These are phyloP conservation scores for Linum tenue DNA, from an alignment of 345 rosid genomes.

Conservation along the genomic window DNA sequence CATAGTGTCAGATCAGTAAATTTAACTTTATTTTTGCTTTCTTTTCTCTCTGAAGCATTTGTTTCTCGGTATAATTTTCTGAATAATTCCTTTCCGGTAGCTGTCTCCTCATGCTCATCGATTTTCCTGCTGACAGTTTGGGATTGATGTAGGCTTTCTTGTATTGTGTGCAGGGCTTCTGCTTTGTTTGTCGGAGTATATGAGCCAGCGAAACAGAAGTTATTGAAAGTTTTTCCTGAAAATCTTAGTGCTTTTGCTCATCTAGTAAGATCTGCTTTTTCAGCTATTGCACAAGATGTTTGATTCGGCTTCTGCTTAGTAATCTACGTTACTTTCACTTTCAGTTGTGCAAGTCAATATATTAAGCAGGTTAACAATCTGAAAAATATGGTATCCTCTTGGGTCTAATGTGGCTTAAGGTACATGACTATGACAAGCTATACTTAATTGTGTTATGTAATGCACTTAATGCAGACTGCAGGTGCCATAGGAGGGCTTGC, in stretches of 20 bases:
- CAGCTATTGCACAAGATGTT: not conserved
- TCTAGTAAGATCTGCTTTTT: constrained; percentile 37
- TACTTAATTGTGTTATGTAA: not conserved
- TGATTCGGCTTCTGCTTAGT: constrained; percentile 3
- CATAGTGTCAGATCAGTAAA: not conserved
- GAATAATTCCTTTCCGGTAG: not conserved
- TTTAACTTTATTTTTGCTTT: constrained; percentile 3
- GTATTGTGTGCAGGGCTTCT: constrained; percentile 53
- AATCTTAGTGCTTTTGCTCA: constrained; percentile 82
- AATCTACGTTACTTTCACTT: not conserved
- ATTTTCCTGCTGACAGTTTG: not conserved
- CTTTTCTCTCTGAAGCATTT: not conserved
- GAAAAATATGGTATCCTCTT: not conserved
- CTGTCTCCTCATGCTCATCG: not conserved
- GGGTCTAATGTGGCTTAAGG: not conserved
- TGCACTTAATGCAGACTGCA: constrained; percentile 51
- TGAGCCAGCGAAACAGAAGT: constrained; percentile 87
- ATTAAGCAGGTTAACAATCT: not conserved
- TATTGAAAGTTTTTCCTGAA: constrained; percentile 68
- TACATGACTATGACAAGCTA: not conserved
- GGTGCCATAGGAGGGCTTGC: constrained; percentile 93
- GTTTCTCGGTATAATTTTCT: not conserved
- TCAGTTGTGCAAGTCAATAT: no score
- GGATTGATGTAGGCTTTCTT: not conserved
- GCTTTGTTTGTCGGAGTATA: constrained; percentile 91